Base-by-base conservation (phyloP, 495 filamentous ascomycete genomes). In the Hypoxylon fuscum region DNA sequence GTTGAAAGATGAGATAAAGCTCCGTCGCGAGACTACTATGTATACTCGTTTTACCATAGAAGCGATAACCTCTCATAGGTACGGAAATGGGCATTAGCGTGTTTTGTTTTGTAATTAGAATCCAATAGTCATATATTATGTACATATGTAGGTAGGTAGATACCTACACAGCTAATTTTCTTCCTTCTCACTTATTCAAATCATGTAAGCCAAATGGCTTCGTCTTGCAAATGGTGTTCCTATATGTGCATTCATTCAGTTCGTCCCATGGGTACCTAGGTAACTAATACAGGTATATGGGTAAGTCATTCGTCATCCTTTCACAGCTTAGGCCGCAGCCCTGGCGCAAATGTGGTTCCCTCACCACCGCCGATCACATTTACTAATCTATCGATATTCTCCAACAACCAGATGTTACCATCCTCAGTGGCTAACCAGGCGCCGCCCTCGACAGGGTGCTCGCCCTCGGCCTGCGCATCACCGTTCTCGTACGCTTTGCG, bases 401-500 rank as follows among this genome's bases (percentile, higher is more conserved):
- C 79, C 72, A 93, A 60, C 20, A 91, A 75, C 90, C 90, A 93
- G 42, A 80, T 73, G 64, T 85, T 87, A 1, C 90, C 90, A 63
- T 90, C 89, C 64, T 93, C 88, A 32, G 78, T 81, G 1, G 88
- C 87, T 62, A 93, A 66, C 86, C 87, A 91, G 62, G 77, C 68
- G 0, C 80, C 83, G 1, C 80, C 86, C 51, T 85, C 75, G 0
- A 77, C 71, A 53, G 83, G 78, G 3, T 72, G 66, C 68, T 87
- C 84, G 6, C 76, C 59, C 38, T 56, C 66, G 21, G 74, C 83
- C 60, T 85, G 78, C 12, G 74, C 77, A 20, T 68, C 79, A 5
- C 86, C 88, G 77, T 90, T 86, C 58, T 90, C 87, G 18, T 86
- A 77, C 11, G 83, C 88, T 77, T 93, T 93, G 38, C 87, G 68